Evolutionary conservation across 768 basidiomycete species (phyloP), one percentile per base, ranked within the genome.

Genomic region (Boletus barrowsii): DNA sequence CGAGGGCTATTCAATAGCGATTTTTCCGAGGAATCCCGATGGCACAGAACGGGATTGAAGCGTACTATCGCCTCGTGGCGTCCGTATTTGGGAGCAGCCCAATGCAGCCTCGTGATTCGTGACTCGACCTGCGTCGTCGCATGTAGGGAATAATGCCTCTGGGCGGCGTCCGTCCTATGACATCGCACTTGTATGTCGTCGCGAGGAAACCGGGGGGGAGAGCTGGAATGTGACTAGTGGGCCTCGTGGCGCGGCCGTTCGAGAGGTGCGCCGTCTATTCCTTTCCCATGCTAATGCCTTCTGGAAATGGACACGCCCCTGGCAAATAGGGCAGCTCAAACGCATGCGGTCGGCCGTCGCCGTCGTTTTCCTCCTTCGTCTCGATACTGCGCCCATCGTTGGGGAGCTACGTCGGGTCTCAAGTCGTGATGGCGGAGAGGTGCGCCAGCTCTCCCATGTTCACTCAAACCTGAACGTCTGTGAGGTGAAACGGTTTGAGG

Each of bases 191-290:
- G 30, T n/a, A 37, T 36, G 41, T 18, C 29, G 40, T 2, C 18
- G 13, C 7, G 36, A 45, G 46, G 40, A 57, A 20, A n/a, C 15
- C 29, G 29, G 29, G 26, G 26, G 9, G 29, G 26, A 29, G 26
- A 29, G 26, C 2, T 59, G 46, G 37, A 42, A 32, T 26, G 29
- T 39, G 53, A 42, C 9, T 22, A 22, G 13, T 30, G 3, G 13
- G 18, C 60, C 60, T 42, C 46, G 42, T 51, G 37, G 44, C 18
- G 29, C 40, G 42, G 54, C 11, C 44, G 29, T 41, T 29, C 29
- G 8, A 2, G 29, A 9, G 20, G 30, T 32, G 39, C 18, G 40
- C 30, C 35, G 42, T 42, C 33, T 15, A 14, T 49, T 49, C 24
- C 33, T 39, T 30, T 37, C 40, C 29, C 29, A 29, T 29, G 29